Evolutionary conservation across 257 asterid genomes (phyloP).

Genomic region (Lithospermum erythrorhizon): DNA sequence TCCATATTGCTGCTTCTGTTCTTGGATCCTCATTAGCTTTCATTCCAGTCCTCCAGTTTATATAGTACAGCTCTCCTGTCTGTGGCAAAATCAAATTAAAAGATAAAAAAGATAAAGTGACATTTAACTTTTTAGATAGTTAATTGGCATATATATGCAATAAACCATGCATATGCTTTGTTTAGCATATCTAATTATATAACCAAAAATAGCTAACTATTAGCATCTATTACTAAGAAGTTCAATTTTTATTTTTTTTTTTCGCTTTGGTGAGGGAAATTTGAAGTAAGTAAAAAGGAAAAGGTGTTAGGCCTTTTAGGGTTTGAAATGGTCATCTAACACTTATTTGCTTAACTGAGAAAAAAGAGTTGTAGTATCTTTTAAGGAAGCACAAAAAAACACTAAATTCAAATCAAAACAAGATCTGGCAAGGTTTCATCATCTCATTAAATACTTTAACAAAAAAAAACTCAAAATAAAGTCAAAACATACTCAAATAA

Average conservation of each 20-base stretch:
- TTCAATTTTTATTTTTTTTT: too few relatives aligned
- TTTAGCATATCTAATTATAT: too few relatives aligned
- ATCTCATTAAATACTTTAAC: conserved; percentile 28
- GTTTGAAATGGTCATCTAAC: background rate
- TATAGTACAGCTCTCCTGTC: conserved; percentile 78
- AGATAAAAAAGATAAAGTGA: too few relatives aligned
- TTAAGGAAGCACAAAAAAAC: background rate
- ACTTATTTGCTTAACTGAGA: background rate
- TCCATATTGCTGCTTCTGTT: conserved; percentile 18
- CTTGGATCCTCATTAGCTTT: conserved; percentile 72
- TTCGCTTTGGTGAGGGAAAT: background rate
- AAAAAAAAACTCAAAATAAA: background rate
- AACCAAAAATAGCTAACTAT: background rate
- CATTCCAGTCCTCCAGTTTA: conserved; percentile 91
- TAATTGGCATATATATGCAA: too few relatives aligned
- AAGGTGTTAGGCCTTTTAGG: background rate
- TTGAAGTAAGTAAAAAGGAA: background rate
- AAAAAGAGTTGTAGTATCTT: background rate
- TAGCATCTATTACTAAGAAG: background rate
- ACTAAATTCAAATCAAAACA: conserved; percentile 7
- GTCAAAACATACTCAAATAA: too few relatives aligned
- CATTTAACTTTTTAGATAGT: too few relatives aligned
- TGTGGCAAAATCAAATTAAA: conserved; percentile 7
- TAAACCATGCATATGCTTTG: too few relatives aligned
- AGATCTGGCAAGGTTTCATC: conserved; percentile 17